Base-by-base conservation (phyloP, 768 basidiomycete genomes). In the Termitomyces sp. region DNA sequence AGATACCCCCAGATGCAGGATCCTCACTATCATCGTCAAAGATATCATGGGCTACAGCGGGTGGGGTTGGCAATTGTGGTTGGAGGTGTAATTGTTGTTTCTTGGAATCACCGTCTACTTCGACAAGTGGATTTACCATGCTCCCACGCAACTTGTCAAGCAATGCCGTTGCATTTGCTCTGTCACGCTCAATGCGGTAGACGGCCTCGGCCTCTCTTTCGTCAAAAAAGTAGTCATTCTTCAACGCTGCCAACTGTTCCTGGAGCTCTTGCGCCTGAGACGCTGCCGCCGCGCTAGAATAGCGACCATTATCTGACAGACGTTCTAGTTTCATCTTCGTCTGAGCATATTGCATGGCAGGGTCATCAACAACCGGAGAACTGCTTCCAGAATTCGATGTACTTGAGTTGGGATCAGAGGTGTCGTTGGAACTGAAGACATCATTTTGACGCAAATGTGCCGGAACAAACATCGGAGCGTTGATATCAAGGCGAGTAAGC, bases 171-270 rank as follows among this genome's bases (percentile, higher is more conserved):
- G 72, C 67, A 29, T 85, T 78, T 22, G 71, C 73, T 62, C 81
- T 81, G 44, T 80, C 71, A 29, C 82, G 80, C 65, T 86, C 82
- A 18, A 72, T 69, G 29, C 69, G 74, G 69, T 86, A 90, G 24
- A 77, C 67, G 5, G 70, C 75, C 63, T 87, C 78, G 1, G 89
- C 90, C 59, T 88, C 86, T 55, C 72, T 75, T 63, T 82, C 77
- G 56, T 89, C 78, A 65, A 94, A 93, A 56, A 91, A 81, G 62
- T 90, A 90, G 67, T 87, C 74, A 24, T 74, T 72, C 65, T 80
- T 79, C 26, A 84, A 66, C 24, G 65, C 69, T 45, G 73, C 67
- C 41, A 90, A 68, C 41, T 75, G 81, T 49, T 72, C 64, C 10
- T 75, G 78, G 37, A 89, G 67, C 28, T 72, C 66, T 55, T 69